A percentile compares a stretch with the other conserved stretches of the same genome.
Evolutionary conservation across 1,284 basidiomycete species (phyloP).

Genomic region (Phylloporus sp.): DNA sequence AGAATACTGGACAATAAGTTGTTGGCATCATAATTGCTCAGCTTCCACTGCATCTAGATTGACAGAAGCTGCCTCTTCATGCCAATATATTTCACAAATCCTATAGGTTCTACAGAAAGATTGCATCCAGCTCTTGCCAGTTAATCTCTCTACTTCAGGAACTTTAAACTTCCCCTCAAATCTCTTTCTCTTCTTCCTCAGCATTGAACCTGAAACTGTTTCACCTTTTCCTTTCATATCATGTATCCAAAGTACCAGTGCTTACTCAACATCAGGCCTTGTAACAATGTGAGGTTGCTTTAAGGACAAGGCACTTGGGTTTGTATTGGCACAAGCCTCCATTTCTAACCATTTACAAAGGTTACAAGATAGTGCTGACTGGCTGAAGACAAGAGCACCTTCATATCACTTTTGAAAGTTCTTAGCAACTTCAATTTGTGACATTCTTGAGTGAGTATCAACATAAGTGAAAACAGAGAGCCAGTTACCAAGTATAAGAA

Average conservation of each 20-base stretch:
- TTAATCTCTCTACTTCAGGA: not conserved
- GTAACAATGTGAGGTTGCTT: not conserved
- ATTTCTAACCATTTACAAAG: not conserved
- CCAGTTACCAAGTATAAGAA: too few species aligned
- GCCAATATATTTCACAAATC: not conserved
- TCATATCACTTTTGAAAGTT: not conserved
- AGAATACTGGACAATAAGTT: not conserved
- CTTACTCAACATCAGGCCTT: not conserved
- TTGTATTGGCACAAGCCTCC: not conserved
- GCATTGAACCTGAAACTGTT: not conserved
- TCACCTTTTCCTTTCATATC: not conserved
- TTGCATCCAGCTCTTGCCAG: not conserved
- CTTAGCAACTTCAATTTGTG: not conserved
- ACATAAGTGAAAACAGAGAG: too few species aligned
- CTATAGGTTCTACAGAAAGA: slow-evolving; percentile 2
- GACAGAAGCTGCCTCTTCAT: slow-evolving; percentile 2
- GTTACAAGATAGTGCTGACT: not conserved
- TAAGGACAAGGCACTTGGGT: not conserved
- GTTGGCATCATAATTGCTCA: not conserved
- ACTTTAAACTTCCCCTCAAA: not conserved
- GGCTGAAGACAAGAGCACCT: not conserved
- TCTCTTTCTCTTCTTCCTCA: not conserved
- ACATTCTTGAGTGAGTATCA: not conserved
- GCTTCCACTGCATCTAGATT: not conserved
- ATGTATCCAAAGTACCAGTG: not conserved